Percentiles rank a stretch among this genome's conserved stretches.
Conservation (phyloP, 257 asterid genomes). For the Striga asiatica region DNA sequence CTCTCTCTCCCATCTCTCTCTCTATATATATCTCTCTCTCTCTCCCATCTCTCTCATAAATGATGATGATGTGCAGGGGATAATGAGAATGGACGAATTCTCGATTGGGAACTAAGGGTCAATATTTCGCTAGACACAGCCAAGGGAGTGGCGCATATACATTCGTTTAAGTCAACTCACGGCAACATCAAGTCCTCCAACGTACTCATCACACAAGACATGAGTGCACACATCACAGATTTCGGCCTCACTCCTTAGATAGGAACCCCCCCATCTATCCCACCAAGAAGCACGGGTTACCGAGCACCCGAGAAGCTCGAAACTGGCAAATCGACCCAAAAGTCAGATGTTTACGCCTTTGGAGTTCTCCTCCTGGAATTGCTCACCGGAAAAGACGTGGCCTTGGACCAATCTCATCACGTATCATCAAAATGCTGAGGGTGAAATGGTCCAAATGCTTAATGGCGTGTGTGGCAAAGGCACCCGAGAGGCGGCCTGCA, state of each 20-base stretch:
- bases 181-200: slow-evolving; percentile 71
- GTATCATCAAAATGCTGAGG: slow-evolving; percentile 40
- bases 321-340: slow-evolving; percentile 36
- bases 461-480: slow-evolving; percentile 45
- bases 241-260: slow-evolving; percentile 40
- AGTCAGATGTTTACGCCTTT: slow-evolving; percentile 56
- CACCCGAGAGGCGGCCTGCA: slow-evolving; percentile 47
- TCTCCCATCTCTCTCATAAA: too few relatives aligned
- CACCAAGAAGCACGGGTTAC: slow-evolving; percentile 39
- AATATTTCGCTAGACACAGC: slow-evolving; percentile 54
- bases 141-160: slow-evolving; percentile 56
- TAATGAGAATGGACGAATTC: slow-evolving; percentile 33
- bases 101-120: slow-evolving; percentile 60
- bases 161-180: slow-evolving; percentile 36
- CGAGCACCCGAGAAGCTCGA: slow-evolving; percentile 51
- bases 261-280: slow-evolving; percentile 29
- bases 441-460: slow-evolving; percentile 68
- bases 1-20: too few relatives aligned
- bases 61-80: slow-evolving; percentile 24
- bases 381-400: slow-evolving; percentile 63
- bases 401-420: slow-evolving; percentile 37
- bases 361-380: slow-evolving; percentile 61
- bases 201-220: slow-evolving; percentile 35
- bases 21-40: too few relatives aligned
- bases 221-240: slow-evolving; percentile 37